Base-by-base conservation (phyloP, 2,329 filamentous ascomycete species). In the Aquanectria penicillioides region DNA sequence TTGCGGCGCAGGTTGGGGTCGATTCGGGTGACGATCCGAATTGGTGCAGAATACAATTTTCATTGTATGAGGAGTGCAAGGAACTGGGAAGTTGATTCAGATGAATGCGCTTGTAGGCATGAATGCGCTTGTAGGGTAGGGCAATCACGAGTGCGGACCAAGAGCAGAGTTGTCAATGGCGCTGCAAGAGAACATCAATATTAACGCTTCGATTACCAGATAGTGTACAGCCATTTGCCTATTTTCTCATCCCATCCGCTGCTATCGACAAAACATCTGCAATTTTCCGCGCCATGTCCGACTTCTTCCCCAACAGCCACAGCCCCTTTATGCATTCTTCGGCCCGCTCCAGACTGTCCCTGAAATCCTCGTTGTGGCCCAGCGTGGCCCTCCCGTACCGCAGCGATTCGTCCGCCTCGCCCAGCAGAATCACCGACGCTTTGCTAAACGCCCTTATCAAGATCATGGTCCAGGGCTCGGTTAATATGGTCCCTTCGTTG, bases 391-490 rank as follows among this genome's bases (percentile, higher is more conserved):
- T 51, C 18, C 61, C 60, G 50, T 68, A 57, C 23, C 71, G 64
- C 37, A 63, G 23, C 7, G 57, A 56, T 10, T 69, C 61, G 3
- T 67, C 66, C 0, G 65, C 69, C 36, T 70, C 70, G 12, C 78
- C 70, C 2, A 85, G 61, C 6, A 76, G 65, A 17, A 74, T 54
- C 3, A 73, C 65, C 1, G 71, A 78, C 0, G 83, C 80, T 64
- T 79, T 81, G n/a, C 79, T 75, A 53, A 86, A 86, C 0, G 80
- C 79, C 23, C 81, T 75, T 51, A 85, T 80, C 20, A 86, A 69
- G 3, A 86, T 78, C n/a, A 81, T 79, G 1, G 84, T 86, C 85
- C 85, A 87, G 0, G 85, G 85, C 61, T 87, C 85, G 0, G 83
- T 86, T 20, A 87, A 69, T 10, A 87, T 74, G 0, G 84, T 81